These are phyloP conservation scores for Ettlia oleoabundans DNA, from an alignment of 139 green algal genomes.

Conservation along the genomic window DNA sequence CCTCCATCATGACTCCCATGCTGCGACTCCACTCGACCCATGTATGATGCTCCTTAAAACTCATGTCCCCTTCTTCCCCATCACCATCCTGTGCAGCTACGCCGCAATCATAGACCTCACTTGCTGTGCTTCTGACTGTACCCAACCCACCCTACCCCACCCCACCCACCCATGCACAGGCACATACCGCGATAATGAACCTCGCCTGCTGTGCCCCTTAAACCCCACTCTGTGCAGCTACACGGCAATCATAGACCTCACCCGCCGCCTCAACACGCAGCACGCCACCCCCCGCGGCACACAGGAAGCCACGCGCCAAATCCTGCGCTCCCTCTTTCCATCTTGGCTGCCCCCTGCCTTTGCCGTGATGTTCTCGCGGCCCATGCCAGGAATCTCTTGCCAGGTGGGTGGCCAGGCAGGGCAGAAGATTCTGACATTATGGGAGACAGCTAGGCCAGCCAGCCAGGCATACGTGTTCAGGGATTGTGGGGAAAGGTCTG, in stretches of 20 bases:
- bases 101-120: slow-evolving; percentile 73
- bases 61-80: not conserved
- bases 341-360: slow-evolving; percentile 83
- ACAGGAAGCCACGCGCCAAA: slow-evolving; percentile 66
- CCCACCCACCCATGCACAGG: not conserved
- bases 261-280: slow-evolving; percentile 75
- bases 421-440: too few relatives aligned
- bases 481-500: too few relatives aligned
- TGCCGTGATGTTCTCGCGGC: slow-evolving; percentile 49
- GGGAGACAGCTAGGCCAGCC: too few relatives aligned
- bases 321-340: slow-evolving; percentile 84
- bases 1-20: too few relatives aligned
- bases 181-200: too few relatives aligned
- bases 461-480: not conserved
- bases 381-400: slow-evolving; percentile 24
- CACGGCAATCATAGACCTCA: slow-evolving; percentile 87
- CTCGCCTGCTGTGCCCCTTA: too few relatives aligned
- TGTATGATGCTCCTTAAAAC: not conserved
- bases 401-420: slow-evolving; percentile 4
- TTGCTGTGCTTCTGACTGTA: too few relatives aligned
- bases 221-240: slow-evolving; percentile 77
- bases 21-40: too few relatives aligned
- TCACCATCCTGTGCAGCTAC: not conserved
- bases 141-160: not conserved
- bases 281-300: slow-evolving; percentile 55